These are phyloP conservation scores for Zoysia matrella DNA, from an alignment of 202 grass and related monocot genomes.

Conservation along the genomic window DNA sequence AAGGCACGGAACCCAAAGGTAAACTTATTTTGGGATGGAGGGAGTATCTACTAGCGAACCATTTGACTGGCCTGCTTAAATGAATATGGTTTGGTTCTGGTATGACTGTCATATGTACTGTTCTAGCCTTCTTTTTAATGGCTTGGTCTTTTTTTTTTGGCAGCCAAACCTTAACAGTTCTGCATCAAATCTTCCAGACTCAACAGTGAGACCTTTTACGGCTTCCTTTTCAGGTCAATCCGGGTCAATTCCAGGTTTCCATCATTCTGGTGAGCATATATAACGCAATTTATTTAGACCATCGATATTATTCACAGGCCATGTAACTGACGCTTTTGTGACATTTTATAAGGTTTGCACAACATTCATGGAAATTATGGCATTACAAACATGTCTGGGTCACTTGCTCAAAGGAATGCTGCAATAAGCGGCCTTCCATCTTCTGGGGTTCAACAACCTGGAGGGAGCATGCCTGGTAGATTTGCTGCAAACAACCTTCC, in stretches of 20 bases:
- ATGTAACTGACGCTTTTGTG: constrained; percentile 21
- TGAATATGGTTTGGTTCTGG: not conserved
- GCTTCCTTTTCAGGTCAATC: constrained; percentile 80
- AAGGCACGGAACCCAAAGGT: too few relatives aligned
- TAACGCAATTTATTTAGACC: constrained; percentile 17
- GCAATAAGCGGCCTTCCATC: constrained; percentile 80
- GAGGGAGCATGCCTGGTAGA: constrained; percentile 81
- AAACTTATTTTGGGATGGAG: too few relatives aligned
- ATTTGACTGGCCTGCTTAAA: not conserved
- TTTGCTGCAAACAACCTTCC: constrained; percentile 89
- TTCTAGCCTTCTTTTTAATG: constrained; percentile 23
- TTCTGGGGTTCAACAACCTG: constrained; percentile 85
- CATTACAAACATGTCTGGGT: constrained; percentile 80
- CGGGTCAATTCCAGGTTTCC: constrained; percentile 73
- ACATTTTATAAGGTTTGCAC: constrained; percentile 65
- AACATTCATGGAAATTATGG: constrained; percentile 85
- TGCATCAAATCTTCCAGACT: constrained; percentile 78
- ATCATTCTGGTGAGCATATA: constrained; percentile 70
- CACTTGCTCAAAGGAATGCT: constrained; percentile 81
- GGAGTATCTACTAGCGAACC: not conserved
- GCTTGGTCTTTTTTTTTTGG: constrained; percentile 17
- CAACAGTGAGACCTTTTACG: constrained; percentile 71
- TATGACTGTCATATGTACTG: not conserved
- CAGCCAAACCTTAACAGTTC: constrained; percentile 85
- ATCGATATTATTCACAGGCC: not conserved